These are phyloP conservation scores for Phytophthora melonis DNA, from an alignment of 352 stramenopile genomes.

Conservation along the genomic window DNA sequence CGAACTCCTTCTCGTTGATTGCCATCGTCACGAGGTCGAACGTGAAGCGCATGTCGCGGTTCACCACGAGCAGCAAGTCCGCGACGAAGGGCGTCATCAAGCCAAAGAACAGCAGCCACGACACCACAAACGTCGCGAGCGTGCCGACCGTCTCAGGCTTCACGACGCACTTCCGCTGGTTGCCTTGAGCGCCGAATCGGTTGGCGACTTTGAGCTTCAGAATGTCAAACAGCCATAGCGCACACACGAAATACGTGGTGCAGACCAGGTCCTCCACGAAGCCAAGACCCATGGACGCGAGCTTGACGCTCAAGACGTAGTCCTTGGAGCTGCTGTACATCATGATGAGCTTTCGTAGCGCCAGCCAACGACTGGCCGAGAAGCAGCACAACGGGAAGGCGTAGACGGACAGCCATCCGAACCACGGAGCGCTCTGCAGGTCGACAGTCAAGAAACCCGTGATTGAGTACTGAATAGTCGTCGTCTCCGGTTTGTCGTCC, in stretches of 20 bases:
- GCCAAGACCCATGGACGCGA: conserved; percentile 27
- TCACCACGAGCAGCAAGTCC: conserved; percentile 47
- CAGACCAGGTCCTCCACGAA: conserved; percentile 40
- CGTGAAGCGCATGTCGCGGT: conserved; percentile 51
- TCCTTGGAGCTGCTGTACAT: conserved; percentile 27
- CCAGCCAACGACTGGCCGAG: conserved; percentile 15
- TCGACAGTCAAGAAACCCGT: not conserved
- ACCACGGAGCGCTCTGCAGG: not conserved
- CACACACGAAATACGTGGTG: conserved; percentile 28
- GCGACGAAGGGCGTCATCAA: conserved; percentile 39
- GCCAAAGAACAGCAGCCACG: conserved; percentile 35
- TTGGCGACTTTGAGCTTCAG: not conserved
- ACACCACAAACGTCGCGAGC: conserved; percentile 17
- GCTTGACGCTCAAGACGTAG: conserved; percentile 6
- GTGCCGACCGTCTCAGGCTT: not conserved
- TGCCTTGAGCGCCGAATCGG: not conserved
- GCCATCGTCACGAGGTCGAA: conserved; percentile 33
- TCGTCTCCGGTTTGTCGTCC: too few species aligned
- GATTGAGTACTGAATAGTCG: not conserved
- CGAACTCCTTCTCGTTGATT: conserved; percentile 40
- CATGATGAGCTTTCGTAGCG: conserved; percentile 11
- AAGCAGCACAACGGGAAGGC: conserved; percentile 24
- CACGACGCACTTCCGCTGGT: not conserved
- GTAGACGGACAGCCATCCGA: conserved; percentile 31
- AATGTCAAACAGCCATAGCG: conserved; percentile 30